Evolutionary conservation across 2,329 filamentous ascomycete genomes (phyloP).

Genomic region (Acrocalymma vagum): DNA sequence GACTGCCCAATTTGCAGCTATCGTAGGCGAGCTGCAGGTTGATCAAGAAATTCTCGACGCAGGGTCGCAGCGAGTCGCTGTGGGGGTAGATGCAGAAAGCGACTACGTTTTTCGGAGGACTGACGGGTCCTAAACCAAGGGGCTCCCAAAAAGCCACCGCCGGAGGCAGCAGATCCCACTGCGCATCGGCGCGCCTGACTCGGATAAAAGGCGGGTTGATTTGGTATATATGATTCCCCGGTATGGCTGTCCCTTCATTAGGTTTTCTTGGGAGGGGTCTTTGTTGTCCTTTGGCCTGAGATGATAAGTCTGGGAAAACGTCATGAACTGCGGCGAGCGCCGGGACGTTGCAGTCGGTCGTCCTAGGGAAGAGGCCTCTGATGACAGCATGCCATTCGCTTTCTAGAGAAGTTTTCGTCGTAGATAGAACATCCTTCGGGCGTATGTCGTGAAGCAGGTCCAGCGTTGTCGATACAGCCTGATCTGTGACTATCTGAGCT

Average conservation of each 20-base stretch:
- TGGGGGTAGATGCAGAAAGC: conserved; percentile 76
- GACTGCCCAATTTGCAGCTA: conserved; percentile 74
- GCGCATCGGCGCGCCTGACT: conserved; percentile 73
- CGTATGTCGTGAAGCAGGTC: conserved; percentile 38
- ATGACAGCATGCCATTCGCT: conserved; percentile 31
- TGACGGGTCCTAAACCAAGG: conserved; percentile 75
- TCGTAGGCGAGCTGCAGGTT: conserved; percentile 77
- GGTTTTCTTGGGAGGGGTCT: conserved; percentile 39
- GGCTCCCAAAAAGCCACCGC: conserved; percentile 84
- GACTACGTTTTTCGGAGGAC: conserved; percentile 74
- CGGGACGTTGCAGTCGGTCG: conserved; percentile 40
- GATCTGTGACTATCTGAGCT: conserved; percentile 76
- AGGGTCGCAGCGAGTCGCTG: conserved; percentile 68
- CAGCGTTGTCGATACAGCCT: conserved; percentile 65
- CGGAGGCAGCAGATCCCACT: conserved; percentile 77
- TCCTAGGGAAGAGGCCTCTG: conserved; percentile 39
- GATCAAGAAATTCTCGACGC: conserved; percentile 70
- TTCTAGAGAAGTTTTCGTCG: conserved; percentile 24
- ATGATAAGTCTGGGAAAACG: conserved; percentile 50
- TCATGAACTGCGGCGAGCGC: conserved; percentile 52
- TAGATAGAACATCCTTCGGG: not conserved
- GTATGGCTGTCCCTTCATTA: conserved; percentile 35
- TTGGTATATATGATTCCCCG: conserved; percentile 39
- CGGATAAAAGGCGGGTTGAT: conserved; percentile 76
- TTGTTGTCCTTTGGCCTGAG: conserved; percentile 45